Evolutionary conservation across 1,284 basidiomycete genomes (phyloP).

Genomic region (Ceratobasidium sp.): DNA sequence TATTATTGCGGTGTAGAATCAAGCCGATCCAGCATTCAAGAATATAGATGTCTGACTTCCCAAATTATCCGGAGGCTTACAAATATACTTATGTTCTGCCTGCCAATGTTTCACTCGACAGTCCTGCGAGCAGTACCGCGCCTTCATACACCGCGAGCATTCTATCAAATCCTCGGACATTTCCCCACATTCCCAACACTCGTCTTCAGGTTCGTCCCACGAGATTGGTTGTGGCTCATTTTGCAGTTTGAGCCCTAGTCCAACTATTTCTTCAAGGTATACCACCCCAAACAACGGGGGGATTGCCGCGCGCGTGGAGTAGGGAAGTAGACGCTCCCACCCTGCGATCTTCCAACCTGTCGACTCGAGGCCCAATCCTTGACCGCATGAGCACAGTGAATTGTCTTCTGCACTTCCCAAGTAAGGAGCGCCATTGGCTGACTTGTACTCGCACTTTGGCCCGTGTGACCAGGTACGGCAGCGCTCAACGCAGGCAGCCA

Average conservation of each 20-base stretch:
- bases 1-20: no score
- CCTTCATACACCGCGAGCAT: conserved; percentile 3
- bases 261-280: neutral
- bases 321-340: conserved; percentile 2
- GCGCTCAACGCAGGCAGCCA: conserved; percentile 24
- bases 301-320: conserved; percentile 13
- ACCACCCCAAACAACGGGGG: neutral
- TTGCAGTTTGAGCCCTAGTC: neutral
- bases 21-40: no score
- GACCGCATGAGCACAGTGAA: conserved; percentile 15
- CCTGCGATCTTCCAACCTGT: neutral
- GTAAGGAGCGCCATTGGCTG: neutral
- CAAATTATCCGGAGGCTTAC: neutral
- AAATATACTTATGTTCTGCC: conserved; percentile 1
- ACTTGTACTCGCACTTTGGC: conserved; percentile 25
- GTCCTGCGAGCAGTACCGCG: conserved; percentile 18
- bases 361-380: conserved; percentile 9
- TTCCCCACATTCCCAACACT: conserved; percentile 18
- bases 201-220: conserved; percentile 2
- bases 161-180: neutral
- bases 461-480: conserved; percentile 27
- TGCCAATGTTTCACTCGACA: neutral
- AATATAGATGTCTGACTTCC: no score
- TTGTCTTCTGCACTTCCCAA: neutral
- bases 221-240: neutral